Evolutionary conservation across 106 monocot genomes (phyloP).

Genomic region (Allium fistulosum): DNA sequence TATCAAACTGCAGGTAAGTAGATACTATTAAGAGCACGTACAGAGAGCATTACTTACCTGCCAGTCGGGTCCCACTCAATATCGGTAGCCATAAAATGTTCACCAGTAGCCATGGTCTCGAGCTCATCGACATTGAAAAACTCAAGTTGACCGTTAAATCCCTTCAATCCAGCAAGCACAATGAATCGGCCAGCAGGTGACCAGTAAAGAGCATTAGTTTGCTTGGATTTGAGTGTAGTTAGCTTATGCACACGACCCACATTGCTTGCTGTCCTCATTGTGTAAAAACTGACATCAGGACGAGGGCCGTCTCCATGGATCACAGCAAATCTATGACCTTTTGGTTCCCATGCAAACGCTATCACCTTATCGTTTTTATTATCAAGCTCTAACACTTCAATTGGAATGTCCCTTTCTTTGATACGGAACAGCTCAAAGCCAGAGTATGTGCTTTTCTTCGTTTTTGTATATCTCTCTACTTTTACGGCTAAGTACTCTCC

Average conservation of each 20-base stretch:
- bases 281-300: constrained; percentile 83
- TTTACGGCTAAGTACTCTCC: constrained; percentile 93
- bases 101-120: constrained; percentile 84
- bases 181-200: constrained; percentile 77
- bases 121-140: constrained; percentile 95
- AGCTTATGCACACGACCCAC: constrained; percentile 76
- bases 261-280: constrained; percentile 65
- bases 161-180: constrained; percentile 85
- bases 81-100: constrained; percentile 95
- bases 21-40: too few species aligned
- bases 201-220: constrained; percentile 90
- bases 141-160: constrained; percentile 87
- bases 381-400: constrained; percentile 86
- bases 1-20: not conserved
- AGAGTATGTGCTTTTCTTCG: constrained; percentile 85
- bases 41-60: constrained; percentile 27
- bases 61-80: constrained; percentile 95
- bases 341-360: constrained; percentile 97
- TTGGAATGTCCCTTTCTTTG: constrained; percentile 93
- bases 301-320: constrained; percentile 83
- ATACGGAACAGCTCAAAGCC: constrained; percentile 94
- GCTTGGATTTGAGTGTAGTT: constrained; percentile 81
- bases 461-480: constrained; percentile 89
- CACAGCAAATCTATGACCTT: constrained; percentile 84
- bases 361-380: constrained; percentile 93